Evolutionary conservation across 2,329 filamentous ascomycete genomes (phyloP).

Genomic region (Fusarium sp.): DNA sequence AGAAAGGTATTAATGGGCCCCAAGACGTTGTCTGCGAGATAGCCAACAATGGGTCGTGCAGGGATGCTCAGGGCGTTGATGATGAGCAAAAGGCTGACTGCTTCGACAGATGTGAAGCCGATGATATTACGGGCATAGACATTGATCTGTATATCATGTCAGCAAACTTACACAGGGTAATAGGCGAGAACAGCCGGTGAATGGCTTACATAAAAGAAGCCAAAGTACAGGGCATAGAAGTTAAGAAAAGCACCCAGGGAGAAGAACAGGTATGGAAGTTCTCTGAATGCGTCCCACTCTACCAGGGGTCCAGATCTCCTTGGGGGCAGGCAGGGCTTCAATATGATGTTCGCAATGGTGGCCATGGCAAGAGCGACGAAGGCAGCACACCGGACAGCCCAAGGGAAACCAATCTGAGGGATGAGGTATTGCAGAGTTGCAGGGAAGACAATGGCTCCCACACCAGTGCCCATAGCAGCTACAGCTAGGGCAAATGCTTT

Average conservation of each 20-base stretch:
- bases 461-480: slow-evolving; percentile 67
- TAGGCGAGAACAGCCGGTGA: slow-evolving; percentile 45
- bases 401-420: slow-evolving; percentile 68
- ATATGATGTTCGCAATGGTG: slow-evolving; percentile 50
- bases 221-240: slow-evolving; percentile 53
- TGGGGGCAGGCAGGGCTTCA: slow-evolving; percentile 59
- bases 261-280: slow-evolving; percentile 65
- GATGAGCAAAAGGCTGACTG: slow-evolving; percentile 66
- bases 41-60: slow-evolving; percentile 68
- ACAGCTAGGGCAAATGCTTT: slow-evolving; percentile 69
- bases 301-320: slow-evolving; percentile 61
- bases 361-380: slow-evolving; percentile 67
- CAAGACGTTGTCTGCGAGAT: slow-evolving; percentile 64
- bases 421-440: slow-evolving; percentile 67
- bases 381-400: slow-evolving; percentile 72
- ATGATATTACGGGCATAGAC: slow-evolving; percentile 52
- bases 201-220: slow-evolving; percentile 56
- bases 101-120: slow-evolving; percentile 62
- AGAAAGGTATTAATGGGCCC: slow-evolving; percentile 61
- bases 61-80: slow-evolving; percentile 71
- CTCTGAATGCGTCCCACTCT: slow-evolving; percentile 67
- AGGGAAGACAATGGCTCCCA: slow-evolving; percentile 67
- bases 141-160: slow-evolving; percentile 50
- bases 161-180: slow-evolving; percentile 17
- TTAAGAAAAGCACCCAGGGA: slow-evolving; percentile 60